A percentile compares a stretch with the other conserved stretches of the same genome.
Evolutionary conservation across 768 basidiomycete species (phyloP).

Genomic region (Tubosaeta brunneosetosa): DNA sequence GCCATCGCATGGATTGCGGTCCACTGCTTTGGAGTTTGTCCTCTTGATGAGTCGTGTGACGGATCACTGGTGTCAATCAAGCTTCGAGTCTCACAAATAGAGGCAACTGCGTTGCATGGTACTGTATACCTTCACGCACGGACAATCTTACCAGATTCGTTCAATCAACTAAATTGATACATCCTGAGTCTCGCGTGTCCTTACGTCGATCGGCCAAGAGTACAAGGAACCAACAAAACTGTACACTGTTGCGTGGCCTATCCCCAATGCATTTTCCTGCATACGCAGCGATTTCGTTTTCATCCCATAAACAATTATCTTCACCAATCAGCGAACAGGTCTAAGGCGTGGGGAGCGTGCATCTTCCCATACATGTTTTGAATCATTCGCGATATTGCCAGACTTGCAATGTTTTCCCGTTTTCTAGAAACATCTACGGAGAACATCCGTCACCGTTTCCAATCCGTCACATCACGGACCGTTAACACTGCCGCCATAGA

Average conservation of each 20-base stretch:
- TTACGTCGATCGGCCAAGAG: not conserved
- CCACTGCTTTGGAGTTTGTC: not conserved
- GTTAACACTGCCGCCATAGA: not conserved
- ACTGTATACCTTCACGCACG: not conserved
- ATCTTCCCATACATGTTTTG: conserved; percentile 3
- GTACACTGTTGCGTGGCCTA: not conserved
- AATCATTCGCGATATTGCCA: not conserved
- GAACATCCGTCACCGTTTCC: not conserved
- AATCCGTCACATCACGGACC: not conserved
- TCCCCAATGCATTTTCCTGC: not conserved
- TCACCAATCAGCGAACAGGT: not conserved
- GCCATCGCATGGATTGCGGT: not conserved
- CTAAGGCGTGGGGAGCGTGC: not conserved
- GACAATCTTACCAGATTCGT: not conserved
- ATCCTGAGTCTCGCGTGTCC: not conserved
- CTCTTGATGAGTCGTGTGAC: not conserved
- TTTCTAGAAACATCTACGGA: not conserved
- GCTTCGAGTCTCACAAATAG: not conserved
- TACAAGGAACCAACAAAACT: not conserved
- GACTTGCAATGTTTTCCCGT: not conserved
- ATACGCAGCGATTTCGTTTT: not conserved
- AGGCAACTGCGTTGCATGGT: not conserved
- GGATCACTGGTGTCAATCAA: not conserved
- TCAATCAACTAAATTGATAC: not conserved
- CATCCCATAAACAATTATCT: not conserved